phyloP scores from a whole-genome alignment of 1,284 basidiomycete species.

The Wolfiporia cocos region DNA sequence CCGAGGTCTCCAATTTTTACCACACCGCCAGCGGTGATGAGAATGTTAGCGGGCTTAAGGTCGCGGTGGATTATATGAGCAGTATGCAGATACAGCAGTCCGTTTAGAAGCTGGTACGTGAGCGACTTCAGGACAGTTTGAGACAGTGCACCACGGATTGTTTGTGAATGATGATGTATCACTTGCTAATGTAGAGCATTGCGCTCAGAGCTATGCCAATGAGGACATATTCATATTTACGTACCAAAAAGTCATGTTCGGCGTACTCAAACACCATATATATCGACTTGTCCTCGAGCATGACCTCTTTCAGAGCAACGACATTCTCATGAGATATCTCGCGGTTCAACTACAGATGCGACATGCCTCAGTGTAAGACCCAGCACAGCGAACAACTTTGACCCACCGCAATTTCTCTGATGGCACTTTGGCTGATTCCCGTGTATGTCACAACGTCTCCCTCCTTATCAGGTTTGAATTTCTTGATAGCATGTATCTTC shows the following conservation, averaged over 20 bases:
- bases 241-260: slow-evolving; percentile 93
- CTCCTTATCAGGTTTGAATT: slow-evolving; percentile 99
- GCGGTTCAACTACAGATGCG: slow-evolving; percentile 68
- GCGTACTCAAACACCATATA: slow-evolving; percentile 99
- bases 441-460: slow-evolving; percentile 92
- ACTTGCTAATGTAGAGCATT: no score
- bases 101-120: slow-evolving; percentile 94
- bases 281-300: slow-evolving; percentile 96
- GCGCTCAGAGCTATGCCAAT: no score
- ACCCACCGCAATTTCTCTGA: slow-evolving; percentile 89
- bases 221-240: slow-evolving; percentile 22
- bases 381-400: neutral
- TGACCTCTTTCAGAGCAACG: slow-evolving; percentile 88
- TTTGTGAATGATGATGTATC: slow-evolving; percentile 95
- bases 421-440: slow-evolving; percentile 96
- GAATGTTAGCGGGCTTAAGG: slow-evolving; percentile 98
- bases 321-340: slow-evolving; percentile 94
- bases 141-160: slow-evolving; percentile 72
- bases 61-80: slow-evolving; percentile 95
- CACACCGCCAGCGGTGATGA: slow-evolving; percentile 83
- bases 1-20: slow-evolving; percentile 99
- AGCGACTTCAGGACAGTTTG: slow-evolving; percentile 85
- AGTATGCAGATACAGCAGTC: slow-evolving; percentile 91
- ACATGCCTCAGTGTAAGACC: neutral
- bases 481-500: slow-evolving; percentile 92